Conservation (phyloP, 345 rosid genomes). For the Adansonia digitata region DNA sequence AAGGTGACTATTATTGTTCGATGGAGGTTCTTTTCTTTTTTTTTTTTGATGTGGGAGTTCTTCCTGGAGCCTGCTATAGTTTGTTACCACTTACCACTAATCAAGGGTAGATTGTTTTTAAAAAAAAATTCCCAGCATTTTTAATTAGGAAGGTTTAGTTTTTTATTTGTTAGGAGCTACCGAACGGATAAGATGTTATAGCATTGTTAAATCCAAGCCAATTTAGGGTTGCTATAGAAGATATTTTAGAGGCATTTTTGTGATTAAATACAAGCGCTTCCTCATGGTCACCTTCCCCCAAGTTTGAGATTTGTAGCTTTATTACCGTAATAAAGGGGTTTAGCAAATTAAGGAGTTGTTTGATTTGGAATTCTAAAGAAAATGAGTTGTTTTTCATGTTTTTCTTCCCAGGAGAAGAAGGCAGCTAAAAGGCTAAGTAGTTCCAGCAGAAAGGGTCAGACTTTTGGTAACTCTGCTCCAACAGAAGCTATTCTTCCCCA, state of each 20-base stretch:
- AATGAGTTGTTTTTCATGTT: conserved; percentile 85
- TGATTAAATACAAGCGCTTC: not conserved
- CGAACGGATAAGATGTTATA: not conserved
- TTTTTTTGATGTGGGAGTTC: not conserved
- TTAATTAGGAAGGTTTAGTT: not conserved
- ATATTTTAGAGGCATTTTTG: not conserved
- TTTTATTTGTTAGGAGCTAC: not conserved
- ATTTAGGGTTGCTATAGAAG: not conserved
- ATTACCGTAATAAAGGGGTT: not conserved
- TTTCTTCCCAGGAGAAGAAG: conserved; percentile 54
- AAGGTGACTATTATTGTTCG: not conserved
- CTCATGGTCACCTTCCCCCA: not conserved
- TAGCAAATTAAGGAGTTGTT: not conserved
- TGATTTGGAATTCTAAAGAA: conserved; percentile 12
- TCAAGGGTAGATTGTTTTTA: not conserved
- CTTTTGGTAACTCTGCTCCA: not conserved
- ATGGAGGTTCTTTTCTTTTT: not conserved
- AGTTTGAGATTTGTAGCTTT: not conserved
- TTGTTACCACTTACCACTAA: too few relatives aligned
- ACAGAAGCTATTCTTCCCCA: conserved; percentile 13
- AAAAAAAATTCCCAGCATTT: too few relatives aligned
- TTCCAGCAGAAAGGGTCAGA: conserved; percentile 17
- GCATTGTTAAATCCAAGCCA: not conserved
- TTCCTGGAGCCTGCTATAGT: not conserved
- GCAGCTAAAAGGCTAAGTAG: conserved; percentile 19